phyloP scores from a whole-genome alignment of 2,329 filamentous ascomycete genomes.

The Pseudogymnoascus verrucosus region DNA sequence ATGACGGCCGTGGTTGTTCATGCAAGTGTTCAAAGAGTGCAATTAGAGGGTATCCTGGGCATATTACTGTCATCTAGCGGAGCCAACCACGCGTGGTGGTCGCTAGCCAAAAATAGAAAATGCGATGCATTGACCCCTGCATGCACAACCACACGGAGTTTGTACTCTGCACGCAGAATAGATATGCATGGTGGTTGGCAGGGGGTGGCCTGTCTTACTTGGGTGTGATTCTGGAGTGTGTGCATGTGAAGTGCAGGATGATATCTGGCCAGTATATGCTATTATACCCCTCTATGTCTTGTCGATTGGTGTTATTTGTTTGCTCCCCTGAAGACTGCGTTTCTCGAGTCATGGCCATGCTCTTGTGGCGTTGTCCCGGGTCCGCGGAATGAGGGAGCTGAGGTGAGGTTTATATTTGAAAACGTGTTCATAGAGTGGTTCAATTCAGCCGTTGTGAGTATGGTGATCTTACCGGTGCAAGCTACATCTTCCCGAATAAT shows the following conservation, averaged over 20 bases:
- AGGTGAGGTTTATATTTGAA: neutral
- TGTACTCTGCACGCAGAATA: neutral
- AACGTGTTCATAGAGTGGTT: neutral
- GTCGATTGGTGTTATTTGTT: neutral
- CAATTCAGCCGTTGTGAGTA: neutral
- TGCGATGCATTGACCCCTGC: neutral
- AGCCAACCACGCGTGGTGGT: neutral
- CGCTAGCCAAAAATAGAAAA: neutral
- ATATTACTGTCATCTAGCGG: neutral
- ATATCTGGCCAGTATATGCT: neutral
- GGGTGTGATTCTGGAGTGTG: neutral
- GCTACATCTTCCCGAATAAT: neutral
- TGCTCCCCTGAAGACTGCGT: neutral
- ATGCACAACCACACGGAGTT: neutral
- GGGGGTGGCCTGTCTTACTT: neutral
- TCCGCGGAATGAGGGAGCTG: neutral
- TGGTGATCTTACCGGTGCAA: neutral
- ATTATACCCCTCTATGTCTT: neutral
- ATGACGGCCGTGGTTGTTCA: constrained; percentile 28
- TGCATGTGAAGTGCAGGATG: no score
- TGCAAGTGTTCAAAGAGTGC: constrained; percentile 13
- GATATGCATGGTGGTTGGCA: neutral
- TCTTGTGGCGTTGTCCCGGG: neutral
- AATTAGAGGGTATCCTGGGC: neutral
- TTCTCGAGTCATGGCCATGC: neutral